These are phyloP conservation scores for Fusarium falciforme DNA, from an alignment of 2,329 filamentous ascomycete species.

Conservation along the genomic window DNA sequence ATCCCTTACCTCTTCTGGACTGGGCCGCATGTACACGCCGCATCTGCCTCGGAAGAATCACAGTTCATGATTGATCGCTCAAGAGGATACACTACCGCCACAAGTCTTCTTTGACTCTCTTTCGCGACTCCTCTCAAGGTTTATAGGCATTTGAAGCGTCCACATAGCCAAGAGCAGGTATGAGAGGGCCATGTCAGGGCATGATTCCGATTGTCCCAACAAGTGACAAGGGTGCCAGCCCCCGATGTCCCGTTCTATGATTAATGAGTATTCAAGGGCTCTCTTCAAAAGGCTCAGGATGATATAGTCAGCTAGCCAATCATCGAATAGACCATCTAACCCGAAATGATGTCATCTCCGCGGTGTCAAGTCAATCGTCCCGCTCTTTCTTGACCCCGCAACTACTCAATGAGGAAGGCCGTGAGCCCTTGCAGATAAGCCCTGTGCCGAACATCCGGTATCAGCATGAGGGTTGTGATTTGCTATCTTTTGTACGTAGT, in stretches of 20 bases:
- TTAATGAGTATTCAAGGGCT: neutral
- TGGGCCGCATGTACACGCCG: too few relatives aligned
- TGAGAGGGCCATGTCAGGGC: neutral
- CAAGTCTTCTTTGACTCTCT: neutral
- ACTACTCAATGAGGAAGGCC: slow-evolving; percentile 32
- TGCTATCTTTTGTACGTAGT: neutral
- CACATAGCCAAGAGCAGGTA: neutral
- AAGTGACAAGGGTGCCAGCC: neutral
- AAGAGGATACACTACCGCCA: too few relatives aligned
- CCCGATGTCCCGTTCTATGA: neutral
- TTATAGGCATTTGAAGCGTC: neutral
- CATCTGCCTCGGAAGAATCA: too few relatives aligned
- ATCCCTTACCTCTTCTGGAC: neutral
- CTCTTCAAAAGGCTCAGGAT: neutral
- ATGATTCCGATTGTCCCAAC: neutral
- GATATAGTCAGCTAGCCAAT: neutral
- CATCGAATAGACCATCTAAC: neutral
- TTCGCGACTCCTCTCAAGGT: neutral
- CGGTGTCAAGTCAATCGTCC: neutral
- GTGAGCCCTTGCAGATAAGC: neutral
- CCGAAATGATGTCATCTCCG: neutral
- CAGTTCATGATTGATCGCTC: too few relatives aligned
- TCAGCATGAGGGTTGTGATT: neutral
- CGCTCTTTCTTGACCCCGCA: slow-evolving; percentile 12
- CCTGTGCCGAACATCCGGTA: slow-evolving; percentile 31